A percentile compares a stretch with the other conserved stretches of the same genome.
phyloP scores from a whole-genome alignment of 2,329 filamentous ascomycete species.

The Pseudocercospora ulei region DNA sequence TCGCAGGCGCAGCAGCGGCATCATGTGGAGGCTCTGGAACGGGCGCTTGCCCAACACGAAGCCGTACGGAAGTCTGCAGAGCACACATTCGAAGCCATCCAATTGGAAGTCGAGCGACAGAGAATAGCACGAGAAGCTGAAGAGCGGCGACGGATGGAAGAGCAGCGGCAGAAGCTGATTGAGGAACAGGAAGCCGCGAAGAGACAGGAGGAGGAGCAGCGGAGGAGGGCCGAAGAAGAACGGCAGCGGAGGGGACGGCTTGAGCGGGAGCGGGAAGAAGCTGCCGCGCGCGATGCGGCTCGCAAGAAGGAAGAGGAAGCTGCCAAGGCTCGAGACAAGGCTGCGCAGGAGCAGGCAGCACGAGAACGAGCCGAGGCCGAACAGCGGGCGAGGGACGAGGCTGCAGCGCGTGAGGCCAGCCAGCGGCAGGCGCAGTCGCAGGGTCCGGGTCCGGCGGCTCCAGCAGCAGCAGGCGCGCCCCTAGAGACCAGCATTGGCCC shows the following conservation, averaged over 20 bases:
- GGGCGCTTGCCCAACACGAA: slow-evolving; percentile 18
- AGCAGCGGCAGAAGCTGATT: slow-evolving; percentile 16
- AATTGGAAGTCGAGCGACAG: slow-evolving; percentile 16
- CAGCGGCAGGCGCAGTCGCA: slow-evolving; percentile 4
- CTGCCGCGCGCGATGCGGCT: slow-evolving; percentile 5
- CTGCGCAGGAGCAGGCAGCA: slow-evolving; percentile 4
- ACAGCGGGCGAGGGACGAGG: slow-evolving; percentile 10
- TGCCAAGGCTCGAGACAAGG: slow-evolving; percentile 2
- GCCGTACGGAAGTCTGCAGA: slow-evolving; percentile 18
- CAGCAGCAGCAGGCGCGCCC: slow-evolving; percentile 1
- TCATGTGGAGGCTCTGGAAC: slow-evolving; percentile 21
- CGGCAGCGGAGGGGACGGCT: slow-evolving; percentile 8
- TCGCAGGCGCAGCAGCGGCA: slow-evolving; percentile 16
- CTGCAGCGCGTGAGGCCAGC: slow-evolving; percentile 10
- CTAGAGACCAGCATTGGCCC: slow-evolving; percentile 5
- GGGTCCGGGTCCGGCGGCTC: not conserved
- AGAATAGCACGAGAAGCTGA: slow-evolving; percentile 15
- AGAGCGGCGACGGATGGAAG: slow-evolving; percentile 13
- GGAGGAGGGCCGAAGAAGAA: slow-evolving; percentile 13
- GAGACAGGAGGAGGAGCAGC: slow-evolving; percentile 12
- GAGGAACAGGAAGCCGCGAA: slow-evolving; percentile 9
- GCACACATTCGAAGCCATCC: slow-evolving; percentile 15
- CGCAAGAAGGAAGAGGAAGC: slow-evolving; percentile 9
- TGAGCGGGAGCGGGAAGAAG: slow-evolving; percentile 10
- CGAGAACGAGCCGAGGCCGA: slow-evolving; percentile 6